Conservation (phyloP, 2,329 filamentous ascomycete genomes). For the Trichoderma sp. region DNA sequence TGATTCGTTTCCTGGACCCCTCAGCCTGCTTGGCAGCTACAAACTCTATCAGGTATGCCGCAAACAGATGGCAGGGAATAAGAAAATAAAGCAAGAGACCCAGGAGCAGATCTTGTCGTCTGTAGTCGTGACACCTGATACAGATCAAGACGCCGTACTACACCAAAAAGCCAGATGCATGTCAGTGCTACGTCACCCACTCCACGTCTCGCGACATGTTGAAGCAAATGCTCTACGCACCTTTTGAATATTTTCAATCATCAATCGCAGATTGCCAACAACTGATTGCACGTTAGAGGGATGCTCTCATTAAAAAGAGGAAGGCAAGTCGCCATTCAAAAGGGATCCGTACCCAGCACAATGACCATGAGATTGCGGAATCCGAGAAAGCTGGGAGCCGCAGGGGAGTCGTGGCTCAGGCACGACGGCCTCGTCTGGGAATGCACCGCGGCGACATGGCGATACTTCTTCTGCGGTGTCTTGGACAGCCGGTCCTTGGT, state of each 20-base stretch:
- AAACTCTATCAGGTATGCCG: slow-evolving; percentile 86
- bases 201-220: neutral
- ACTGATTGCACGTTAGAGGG: slow-evolving; percentile 49
- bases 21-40: slow-evolving; percentile 78
- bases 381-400: slow-evolving; percentile 80
- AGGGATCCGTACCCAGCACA: slow-evolving; percentile 64
- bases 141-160: slow-evolving; percentile 95
- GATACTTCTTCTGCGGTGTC: slow-evolving; percentile 63
- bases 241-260: slow-evolving; percentile 97
- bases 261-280: slow-evolving; percentile 86
- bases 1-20: slow-evolving; percentile 56
- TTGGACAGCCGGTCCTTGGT: slow-evolving; percentile 25
- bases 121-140: slow-evolving; percentile 83
- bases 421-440: slow-evolving; percentile 69
- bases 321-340: neutral
- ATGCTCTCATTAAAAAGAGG: neutral
- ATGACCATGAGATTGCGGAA: slow-evolving; percentile 97
- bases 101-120: slow-evolving; percentile 70
- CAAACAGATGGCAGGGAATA: slow-evolving; percentile 85
- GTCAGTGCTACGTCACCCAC: neutral
- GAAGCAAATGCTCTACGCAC: slow-evolving; percentile 39
- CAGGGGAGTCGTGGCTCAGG: slow-evolving; percentile 76
- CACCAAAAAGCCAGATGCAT: slow-evolving; percentile 8
- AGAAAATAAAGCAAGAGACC: slow-evolving; percentile 78
- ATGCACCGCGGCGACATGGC: slow-evolving; percentile 88